Evolutionary conservation across 225 moss, liverwort and hornwort genomes (phyloP), one percentile per base, ranked within the genome.

Genomic region (Lunularia cruciata): DNA sequence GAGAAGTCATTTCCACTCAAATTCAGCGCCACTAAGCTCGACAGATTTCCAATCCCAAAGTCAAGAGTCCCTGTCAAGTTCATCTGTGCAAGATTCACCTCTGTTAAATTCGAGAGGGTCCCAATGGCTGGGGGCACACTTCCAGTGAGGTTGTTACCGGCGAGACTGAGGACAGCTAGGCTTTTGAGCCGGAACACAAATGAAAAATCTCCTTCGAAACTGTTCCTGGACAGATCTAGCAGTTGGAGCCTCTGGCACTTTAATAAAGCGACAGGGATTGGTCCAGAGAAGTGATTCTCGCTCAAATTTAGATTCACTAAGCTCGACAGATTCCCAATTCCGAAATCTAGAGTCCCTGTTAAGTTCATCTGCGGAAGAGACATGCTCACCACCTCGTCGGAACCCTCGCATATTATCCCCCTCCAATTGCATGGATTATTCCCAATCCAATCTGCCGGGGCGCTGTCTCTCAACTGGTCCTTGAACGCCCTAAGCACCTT

Each of bases 381-480:
- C 40, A 76, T 23, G 3, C n/a, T 63, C 43, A 65, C 65, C 64
- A 76, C 76, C 19, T 45, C 52, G 19, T 56, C 34, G 25, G 34
- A 53, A 22, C 48, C 28, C 46, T 25, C 71, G 56, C 76, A 76
- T 16, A 3, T 8, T 51, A 76, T 52, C 14, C 76, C 76, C 0
- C 70, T 64, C 76, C 76, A 76, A 35, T 65, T 70, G 71, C 76
- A 76, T 34, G 71, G 76, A 65, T 71, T 70, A 56, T 25, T 48
- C 28, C 70, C 71, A 22, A 5, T 63, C 76, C 76, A 76, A 35
- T 18, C 40, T 39, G 61, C 22, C n/a, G 68, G 63, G 43, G 30
- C 47, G 51, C 31, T 28, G 46, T 45, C 37, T 39, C 63, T 42
- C 63, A 76, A 19, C 61, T 56, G 37, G 26, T 57, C 16, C 64